Conservation (phyloP, 1,284 basidiomycete genomes). For the Ustilago hordei region DNA sequence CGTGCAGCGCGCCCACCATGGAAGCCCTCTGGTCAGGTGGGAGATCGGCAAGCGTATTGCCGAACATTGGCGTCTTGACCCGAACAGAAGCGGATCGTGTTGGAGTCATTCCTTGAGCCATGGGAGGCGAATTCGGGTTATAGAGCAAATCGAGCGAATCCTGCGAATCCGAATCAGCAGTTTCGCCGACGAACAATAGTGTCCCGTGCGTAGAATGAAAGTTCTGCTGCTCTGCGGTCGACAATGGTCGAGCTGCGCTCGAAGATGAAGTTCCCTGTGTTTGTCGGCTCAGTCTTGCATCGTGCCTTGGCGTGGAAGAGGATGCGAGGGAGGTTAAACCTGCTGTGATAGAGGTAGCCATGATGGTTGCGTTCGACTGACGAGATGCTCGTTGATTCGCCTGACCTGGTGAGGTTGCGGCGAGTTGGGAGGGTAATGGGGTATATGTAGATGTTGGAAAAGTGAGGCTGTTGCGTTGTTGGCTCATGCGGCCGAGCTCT, state of each 20-base stretch:
- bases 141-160: slow-evolving; percentile 20
- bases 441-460: slow-evolving; percentile 7
- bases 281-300: slow-evolving; percentile 25
- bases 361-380: slow-evolving; percentile 27
- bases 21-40: slow-evolving; percentile 26
- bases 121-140: slow-evolving; percentile 3
- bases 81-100: slow-evolving; percentile 29
- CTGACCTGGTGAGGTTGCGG: slow-evolving; percentile 3
- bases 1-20: slow-evolving; percentile 17
- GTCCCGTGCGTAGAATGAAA: neutral
- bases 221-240: slow-evolving; percentile 5
- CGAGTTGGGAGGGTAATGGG: slow-evolving; percentile 4
- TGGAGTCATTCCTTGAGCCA: slow-evolving; percentile 2
- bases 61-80: slow-evolving; percentile 36
- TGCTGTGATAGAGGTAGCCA: slow-evolving; percentile 7
- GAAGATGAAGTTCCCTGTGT: slow-evolving; percentile 20
- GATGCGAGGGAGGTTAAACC: slow-evolving; percentile 12
- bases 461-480: slow-evolving; percentile 14
- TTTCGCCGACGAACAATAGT: slow-evolving; percentile 18
- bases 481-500: slow-evolving; percentile 29
- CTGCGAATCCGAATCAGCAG: slow-evolving; percentile 16
- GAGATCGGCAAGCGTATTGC: slow-evolving; percentile 27
- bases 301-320: slow-evolving; percentile 20
- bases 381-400: slow-evolving; percentile 24
- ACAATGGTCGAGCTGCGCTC: slow-evolving; percentile 9